These are phyloP conservation scores for Gossypium aridum DNA, from an alignment of 441 rosid species.

Conservation along the genomic window DNA sequence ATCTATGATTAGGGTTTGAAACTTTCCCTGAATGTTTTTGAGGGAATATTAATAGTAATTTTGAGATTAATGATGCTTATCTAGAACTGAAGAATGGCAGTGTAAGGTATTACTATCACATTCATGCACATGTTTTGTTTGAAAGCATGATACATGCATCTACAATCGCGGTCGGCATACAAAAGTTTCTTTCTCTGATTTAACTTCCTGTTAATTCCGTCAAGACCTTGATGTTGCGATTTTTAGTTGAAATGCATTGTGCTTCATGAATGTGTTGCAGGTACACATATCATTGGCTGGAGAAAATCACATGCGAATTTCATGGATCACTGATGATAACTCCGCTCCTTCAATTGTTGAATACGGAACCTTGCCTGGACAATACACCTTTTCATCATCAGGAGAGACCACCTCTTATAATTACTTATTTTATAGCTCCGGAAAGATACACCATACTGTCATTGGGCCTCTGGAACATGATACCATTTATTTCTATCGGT, in stretches of 20 bases:
- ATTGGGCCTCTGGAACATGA: conserved; percentile 71
- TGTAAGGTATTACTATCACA: neutral
- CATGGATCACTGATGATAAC: conserved; percentile 68
- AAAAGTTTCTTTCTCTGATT: neutral
- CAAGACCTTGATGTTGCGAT: neutral
- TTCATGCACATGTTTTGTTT: neutral
- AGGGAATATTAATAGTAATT: neutral
- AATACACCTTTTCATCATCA: conserved; percentile 33
- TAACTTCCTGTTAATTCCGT: neutral
- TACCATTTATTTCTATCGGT: conserved; percentile 64
- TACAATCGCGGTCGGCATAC: neutral
- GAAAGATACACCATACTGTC: conserved; percentile 81
- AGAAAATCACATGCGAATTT: conserved; percentile 64
- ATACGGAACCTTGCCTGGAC: conserved; percentile 70
- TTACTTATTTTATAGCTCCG: conserved; percentile 70
- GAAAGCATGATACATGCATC: neutral
- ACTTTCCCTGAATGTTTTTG: neutral
- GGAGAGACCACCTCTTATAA: conserved; percentile 84
- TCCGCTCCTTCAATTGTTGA: conserved; percentile 60
- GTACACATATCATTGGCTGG: conserved; percentile 93
- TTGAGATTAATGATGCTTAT: neutral
- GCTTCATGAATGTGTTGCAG: conserved; percentile 28
- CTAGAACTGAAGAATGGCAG: neutral
- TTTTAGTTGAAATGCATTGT: neutral
- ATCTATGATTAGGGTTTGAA: neutral